These are phyloP conservation scores for Ogataea pilisensis DNA, from an alignment of 805 yeast species.

Conservation along the genomic window DNA sequence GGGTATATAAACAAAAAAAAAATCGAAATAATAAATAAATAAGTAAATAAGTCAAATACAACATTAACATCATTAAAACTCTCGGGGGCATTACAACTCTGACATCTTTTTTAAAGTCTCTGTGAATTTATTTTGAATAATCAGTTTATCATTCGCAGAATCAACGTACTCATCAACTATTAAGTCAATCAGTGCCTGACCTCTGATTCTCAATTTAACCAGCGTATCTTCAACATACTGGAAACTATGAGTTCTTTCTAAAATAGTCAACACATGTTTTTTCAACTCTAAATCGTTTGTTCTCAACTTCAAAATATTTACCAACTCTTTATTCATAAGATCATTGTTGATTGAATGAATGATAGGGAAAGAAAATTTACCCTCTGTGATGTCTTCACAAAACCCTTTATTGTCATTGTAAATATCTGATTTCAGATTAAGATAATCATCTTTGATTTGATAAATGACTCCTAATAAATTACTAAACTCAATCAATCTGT, in stretches of 20 bases:
- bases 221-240: slow-evolving; percentile 35
- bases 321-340: slow-evolving; percentile 35
- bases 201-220: slow-evolving; percentile 21
- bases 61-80: background rate
- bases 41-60: background rate
- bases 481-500: slow-evolving; percentile 52
- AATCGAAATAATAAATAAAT: background rate
- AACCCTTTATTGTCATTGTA: slow-evolving; percentile 65
- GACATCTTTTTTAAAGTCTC: slow-evolving; percentile 9
- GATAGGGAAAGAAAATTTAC: slow-evolving; percentile 83
- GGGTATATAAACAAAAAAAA: background rate
- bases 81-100: slow-evolving; percentile 1
- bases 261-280: slow-evolving; percentile 43
- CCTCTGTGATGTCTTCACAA: slow-evolving; percentile 86
- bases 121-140: slow-evolving; percentile 4
- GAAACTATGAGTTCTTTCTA: slow-evolving; percentile 40
- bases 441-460: slow-evolving; percentile 81
- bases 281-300: slow-evolving; percentile 50
- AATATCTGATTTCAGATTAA: slow-evolving; percentile 55
- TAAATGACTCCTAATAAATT: slow-evolving; percentile 77
- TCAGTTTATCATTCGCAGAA: background rate
- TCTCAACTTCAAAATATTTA: slow-evolving; percentile 48
- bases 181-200: slow-evolving; percentile 20
- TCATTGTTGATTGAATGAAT: slow-evolving; percentile 54
- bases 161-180: slow-evolving; percentile 11